phyloP scores from a whole-genome alignment of 73 alveolate genomes.

The Tetrahymena malaccensis region DNA sequence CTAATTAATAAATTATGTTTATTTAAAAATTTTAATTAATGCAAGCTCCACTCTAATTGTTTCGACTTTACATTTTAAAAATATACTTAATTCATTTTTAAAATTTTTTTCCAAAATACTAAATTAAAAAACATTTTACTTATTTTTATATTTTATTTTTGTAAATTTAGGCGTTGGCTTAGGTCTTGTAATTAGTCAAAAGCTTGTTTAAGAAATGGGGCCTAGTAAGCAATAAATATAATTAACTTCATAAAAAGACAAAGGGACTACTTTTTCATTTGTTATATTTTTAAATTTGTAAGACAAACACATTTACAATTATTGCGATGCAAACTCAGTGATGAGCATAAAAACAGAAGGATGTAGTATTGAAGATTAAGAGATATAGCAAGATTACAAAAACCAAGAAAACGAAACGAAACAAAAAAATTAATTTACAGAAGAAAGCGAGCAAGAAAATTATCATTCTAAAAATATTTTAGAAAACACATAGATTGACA shows the following conservation, averaged over 20 bases:
- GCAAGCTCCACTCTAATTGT: too few relatives aligned
- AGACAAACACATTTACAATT: not conserved
- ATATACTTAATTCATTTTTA: too few relatives aligned
- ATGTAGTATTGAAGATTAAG: not conserved
- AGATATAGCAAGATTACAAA: not conserved
- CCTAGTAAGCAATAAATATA: not conserved
- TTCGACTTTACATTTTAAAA: not conserved
- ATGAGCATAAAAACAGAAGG: not conserved
- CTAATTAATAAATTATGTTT: too few relatives aligned
- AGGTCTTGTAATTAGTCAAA: not conserved
- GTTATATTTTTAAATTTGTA: not conserved
- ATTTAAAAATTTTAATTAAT: too few relatives aligned
- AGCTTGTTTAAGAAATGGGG: not conserved
- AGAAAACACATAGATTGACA: not conserved
- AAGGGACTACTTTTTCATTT: not conserved
- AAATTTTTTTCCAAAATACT: too few relatives aligned
- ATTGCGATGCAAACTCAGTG: not conserved
- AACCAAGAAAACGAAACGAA: not conserved
- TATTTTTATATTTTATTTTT: not conserved
- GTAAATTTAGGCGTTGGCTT: not conserved
- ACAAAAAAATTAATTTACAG: not conserved
- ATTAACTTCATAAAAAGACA: not conserved
- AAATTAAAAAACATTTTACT: not conserved
- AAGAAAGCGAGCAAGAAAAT: not conserved
- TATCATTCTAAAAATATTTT: not conserved